phyloP scores from a whole-genome alignment of 768 basidiomycete genomes.

The Kwoniella europaea region DNA sequence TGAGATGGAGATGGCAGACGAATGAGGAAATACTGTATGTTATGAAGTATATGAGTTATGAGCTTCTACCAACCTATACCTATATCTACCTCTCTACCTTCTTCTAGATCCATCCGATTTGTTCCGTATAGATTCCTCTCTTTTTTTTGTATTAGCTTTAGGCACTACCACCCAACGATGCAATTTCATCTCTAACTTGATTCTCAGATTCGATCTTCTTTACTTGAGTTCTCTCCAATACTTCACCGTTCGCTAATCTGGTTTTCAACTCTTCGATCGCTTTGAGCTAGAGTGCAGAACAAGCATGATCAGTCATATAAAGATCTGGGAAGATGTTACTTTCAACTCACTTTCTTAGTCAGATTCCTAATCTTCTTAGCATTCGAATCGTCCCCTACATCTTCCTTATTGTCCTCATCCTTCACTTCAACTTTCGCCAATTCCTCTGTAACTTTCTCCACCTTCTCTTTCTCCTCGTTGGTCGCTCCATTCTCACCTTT shows the following conservation, averaged over 20 bases:
- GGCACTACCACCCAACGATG: constrained; percentile 52
- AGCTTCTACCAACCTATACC: not conserved
- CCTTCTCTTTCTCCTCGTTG: constrained; percentile 65
- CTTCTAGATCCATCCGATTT: no score
- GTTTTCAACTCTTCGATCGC: constrained; percentile 99
- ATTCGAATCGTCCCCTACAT: constrained; percentile 64
- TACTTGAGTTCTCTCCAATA: constrained; percentile 90
- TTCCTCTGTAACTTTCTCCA: constrained; percentile 61
- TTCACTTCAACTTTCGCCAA: constrained; percentile 14
- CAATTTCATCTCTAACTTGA: constrained; percentile 81
- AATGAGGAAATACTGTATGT: not conserved
- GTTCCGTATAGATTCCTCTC: no score
- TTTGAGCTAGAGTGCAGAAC: constrained; percentile 69
- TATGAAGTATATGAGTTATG: not conserved
- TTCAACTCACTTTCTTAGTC: constrained; percentile 80
- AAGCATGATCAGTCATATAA: no score
- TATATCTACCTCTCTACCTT: not conserved
- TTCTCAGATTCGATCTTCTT: constrained; percentile 94
- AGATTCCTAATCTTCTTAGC: constrained; percentile 94
- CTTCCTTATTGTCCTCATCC: constrained; percentile 58
- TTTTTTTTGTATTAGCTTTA: constrained; percentile 2
- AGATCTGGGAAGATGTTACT: no score
- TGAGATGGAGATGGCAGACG: not conserved
- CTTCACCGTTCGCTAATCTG: constrained; percentile 84
- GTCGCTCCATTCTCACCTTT: constrained; percentile 65